A percentile compares a stretch with the other conserved stretches of the same genome.
Conservation (phyloP, 2,329 filamentous ascomycete genomes). For the Cytospora paraplurivora region DNA sequence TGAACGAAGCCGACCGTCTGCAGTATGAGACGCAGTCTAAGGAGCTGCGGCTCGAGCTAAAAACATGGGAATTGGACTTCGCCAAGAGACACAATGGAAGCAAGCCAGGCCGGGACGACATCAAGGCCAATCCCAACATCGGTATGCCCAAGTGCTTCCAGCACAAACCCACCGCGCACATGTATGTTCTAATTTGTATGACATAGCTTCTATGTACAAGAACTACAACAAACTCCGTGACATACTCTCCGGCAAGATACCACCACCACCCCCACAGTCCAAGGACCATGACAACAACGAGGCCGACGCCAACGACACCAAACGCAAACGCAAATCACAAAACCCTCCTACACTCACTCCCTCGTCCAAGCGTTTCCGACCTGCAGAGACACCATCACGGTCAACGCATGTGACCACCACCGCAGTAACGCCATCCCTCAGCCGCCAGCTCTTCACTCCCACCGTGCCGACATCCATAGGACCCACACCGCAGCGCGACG, state of each 20-base stretch:
- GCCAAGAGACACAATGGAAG: conserved; percentile 61
- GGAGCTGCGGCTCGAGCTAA: conserved; percentile 68
- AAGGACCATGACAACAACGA: conserved; percentile 32
- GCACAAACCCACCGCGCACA: neutral
- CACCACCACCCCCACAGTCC: conserved; percentile 38
- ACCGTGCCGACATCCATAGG: conserved; percentile 64
- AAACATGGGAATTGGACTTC: conserved; percentile 74
- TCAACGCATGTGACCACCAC: conserved; percentile 31
- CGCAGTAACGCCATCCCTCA: conserved; percentile 57
- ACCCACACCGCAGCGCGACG: conserved; percentile 79
- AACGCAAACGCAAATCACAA: conserved; percentile 47
- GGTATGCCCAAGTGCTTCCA: conserved; percentile 49
- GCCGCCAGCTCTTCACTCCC: conserved; percentile 63
- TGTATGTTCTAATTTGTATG: neutral
- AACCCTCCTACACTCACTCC: conserved; percentile 46
- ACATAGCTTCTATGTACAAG: conserved; percentile 71
- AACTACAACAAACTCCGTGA: conserved; percentile 70
- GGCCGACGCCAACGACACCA: conserved; percentile 35
- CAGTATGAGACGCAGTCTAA: conserved; percentile 54
- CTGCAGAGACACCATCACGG: conserved; percentile 50
- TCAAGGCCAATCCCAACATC: conserved; percentile 72
- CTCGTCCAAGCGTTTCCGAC: conserved; percentile 51
- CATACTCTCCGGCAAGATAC: conserved; percentile 56
- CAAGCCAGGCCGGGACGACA: conserved; percentile 74
- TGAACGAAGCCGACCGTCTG: conserved; percentile 50